Evolutionary conservation across 805 yeast genomes (phyloP), one percentile per base, ranked within the genome.

Genomic region (Teunomyces panamensis): DNA sequence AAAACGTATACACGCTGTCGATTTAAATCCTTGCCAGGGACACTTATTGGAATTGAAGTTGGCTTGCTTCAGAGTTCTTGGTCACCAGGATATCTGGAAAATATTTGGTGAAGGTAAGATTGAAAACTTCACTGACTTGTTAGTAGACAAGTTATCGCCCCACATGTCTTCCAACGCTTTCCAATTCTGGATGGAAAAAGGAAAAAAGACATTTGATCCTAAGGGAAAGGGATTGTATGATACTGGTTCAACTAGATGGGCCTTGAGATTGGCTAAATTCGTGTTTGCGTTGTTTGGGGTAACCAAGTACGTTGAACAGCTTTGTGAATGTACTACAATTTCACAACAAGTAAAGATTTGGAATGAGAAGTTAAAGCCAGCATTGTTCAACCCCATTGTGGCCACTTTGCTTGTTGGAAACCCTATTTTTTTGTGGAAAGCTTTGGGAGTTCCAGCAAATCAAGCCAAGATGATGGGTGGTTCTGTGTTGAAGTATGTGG

Each of bases 191-290:
- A 71, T 78, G 67, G 75, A 73, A 34, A 78, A 77, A 50, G 91
- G 91, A 17, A 71, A 72, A 30, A 68, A 69, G 48, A 76, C 89
- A 0, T 87, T 88, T 59, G 60, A 60, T 45, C 56, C 68, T 5
- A 68, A 75, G 11, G 84, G 87, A 1, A 67, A 62, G 37, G 95
- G 95, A 16, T 68, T 87, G 34, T 57, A 57, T 46, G 89, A 87
- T 57, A 87, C 94, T 5, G 96, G 96, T 0, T 85, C 87, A 27
- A 84, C 95, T 1, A 77, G 92, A 64, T 87, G 95, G 96, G 95
- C 95, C 1, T 69, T 87, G 45, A 75, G 91, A 58, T 66, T 85
- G 49, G 85, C 89, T 8, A 74, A 75, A 51, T 78, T 74, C 51
- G 70, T 86, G 1, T 86, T 87, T 70, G 68, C 69, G 28, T 44